These are phyloP conservation scores for Chaetomium sp. DNA, from an alignment of 2,329 filamentous ascomycete genomes.

Conservation along the genomic window DNA sequence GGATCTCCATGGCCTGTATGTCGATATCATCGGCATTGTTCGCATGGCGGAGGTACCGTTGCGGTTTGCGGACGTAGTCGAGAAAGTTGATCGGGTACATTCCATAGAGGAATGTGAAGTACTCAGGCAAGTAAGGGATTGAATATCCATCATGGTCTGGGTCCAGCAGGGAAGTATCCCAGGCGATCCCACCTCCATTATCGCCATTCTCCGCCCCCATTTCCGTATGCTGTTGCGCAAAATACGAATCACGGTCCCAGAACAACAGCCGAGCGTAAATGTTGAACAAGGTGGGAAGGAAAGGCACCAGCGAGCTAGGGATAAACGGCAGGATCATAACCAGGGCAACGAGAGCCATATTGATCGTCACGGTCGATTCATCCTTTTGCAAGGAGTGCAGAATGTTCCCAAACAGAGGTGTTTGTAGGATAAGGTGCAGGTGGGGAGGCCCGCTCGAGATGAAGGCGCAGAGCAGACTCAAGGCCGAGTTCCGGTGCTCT, in stretches of 20 bases:
- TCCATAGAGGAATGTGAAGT: constrained; percentile 77
- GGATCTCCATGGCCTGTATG: constrained; percentile 70
- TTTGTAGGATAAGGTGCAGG: constrained; percentile 65
- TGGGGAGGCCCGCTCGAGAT: constrained; percentile 73
- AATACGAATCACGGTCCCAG: constrained; percentile 57
- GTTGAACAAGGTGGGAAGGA: constrained; percentile 69
- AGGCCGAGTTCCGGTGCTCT: constrained; percentile 55
- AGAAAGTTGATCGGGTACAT: constrained; percentile 81
- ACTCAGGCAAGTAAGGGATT: constrained; percentile 63
- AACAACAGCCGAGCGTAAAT: constrained; percentile 75
- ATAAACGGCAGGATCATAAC: constrained; percentile 82
- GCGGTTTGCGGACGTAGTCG: constrained; percentile 77
- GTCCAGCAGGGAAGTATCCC: constrained; percentile 59
- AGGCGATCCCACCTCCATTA: constrained; percentile 36
- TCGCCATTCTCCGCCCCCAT: constrained; percentile 34
- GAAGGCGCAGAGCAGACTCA: constrained; percentile 65
- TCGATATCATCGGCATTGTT: constrained; percentile 69
- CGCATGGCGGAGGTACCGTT: constrained; percentile 68
- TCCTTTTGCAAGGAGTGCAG: constrained; percentile 70
- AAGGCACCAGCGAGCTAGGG: constrained; percentile 61
- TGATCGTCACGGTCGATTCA: constrained; percentile 70
- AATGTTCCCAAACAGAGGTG: constrained; percentile 63
- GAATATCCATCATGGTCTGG: constrained; percentile 55
- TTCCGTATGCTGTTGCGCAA: constrained; percentile 32
- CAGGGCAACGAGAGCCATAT: constrained; percentile 64